phyloP scores from a whole-genome alignment of 1,284 basidiomycete species.

The Meripilus lineatus region DNA sequence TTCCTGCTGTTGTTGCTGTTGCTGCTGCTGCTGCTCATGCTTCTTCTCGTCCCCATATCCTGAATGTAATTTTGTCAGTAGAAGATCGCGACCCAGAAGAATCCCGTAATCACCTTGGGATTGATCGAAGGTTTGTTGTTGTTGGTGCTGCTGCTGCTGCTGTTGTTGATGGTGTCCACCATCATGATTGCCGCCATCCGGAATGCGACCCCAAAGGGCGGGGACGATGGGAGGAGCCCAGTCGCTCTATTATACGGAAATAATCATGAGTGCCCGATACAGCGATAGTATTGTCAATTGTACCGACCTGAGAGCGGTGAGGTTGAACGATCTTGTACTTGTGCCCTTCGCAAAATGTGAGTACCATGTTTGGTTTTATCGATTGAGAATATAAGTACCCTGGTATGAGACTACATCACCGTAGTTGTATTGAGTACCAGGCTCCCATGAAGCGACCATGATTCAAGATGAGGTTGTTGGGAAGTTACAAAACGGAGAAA shows the following conservation, averaged over 20 bases:
- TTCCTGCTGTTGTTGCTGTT: conserved; percentile 16
- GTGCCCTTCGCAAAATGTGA: conserved; percentile 33
- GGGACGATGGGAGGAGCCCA: conserved; percentile 61
- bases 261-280: neutral
- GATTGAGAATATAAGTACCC: conserved; percentile 31
- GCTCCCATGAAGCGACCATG: conserved; percentile 53
- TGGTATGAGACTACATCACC: conserved; percentile 56
- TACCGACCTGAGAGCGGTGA: conserved; percentile 57
- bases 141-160: conserved; percentile 26
- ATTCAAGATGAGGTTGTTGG: no score
- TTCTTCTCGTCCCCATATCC: conserved; percentile 4
- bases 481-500: no score
- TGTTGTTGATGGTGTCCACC: conserved; percentile 24
- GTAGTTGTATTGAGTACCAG: conserved; percentile 54
- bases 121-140: conserved; percentile 9
- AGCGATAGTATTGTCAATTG: neutral
- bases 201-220: conserved; percentile 60
- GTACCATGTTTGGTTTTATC: neutral
- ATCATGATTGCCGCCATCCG: conserved; percentile 27
- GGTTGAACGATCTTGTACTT: conserved; percentile 68
- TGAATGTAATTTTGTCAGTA: neutral
- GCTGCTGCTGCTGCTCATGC: neutral
- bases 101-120: neutral
- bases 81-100: neutral
- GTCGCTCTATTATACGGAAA: conserved; percentile 38